Evolutionary conservation across 2,329 filamentous ascomycete species (phyloP), one percentile per base, ranked within the genome.

Genomic region (Fusarium chuoi): DNA sequence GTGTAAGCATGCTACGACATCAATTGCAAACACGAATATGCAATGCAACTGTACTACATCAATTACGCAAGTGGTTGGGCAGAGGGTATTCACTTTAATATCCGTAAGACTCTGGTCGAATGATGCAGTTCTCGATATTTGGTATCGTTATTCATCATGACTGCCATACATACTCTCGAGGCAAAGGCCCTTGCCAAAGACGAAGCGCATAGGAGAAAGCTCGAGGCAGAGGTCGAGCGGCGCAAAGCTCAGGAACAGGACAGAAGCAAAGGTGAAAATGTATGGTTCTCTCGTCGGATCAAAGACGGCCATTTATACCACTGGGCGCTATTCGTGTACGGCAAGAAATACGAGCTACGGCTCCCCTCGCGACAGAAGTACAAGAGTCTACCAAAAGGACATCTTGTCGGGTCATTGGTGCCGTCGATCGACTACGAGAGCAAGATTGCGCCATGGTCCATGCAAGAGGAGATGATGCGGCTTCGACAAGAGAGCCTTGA

Each of bases 51-150:
- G 18, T 30, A 8, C 14, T 48, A 11, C 4, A 13, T 0, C 4
- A 18, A 26, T 26, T 5, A 5, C 4, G 0, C 1, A 45, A 0
- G 5, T 45, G 1, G 17, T 0, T 18, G 7, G 42, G 15, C 6
- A 26, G n/a, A 26, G 41, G 1, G 18, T 1, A 13, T 3, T 28
- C 18, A 9, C 4, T 46, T 22, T 46, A 7, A 22, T 30, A 4
- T 8, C 26, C 14, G 4, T 3, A n/a, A 5, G 3, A 10, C 9
- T 5, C 20, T 6, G 1, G 6, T 8, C 0, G 6, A 30, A 22
- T 18, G 22, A 18, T 7, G 6, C 46, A 13, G 1, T 2, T 18
- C 22, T 12, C 3, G 0, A 49, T 5, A 18, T 0, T 18, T 5
- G 3, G 3, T 10, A n/a, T 5, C 11, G 7, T 15, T 33, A 13